phyloP scores from a whole-genome alignment of 768 basidiomycete genomes.

The Tricholoma furcatifolium region DNA sequence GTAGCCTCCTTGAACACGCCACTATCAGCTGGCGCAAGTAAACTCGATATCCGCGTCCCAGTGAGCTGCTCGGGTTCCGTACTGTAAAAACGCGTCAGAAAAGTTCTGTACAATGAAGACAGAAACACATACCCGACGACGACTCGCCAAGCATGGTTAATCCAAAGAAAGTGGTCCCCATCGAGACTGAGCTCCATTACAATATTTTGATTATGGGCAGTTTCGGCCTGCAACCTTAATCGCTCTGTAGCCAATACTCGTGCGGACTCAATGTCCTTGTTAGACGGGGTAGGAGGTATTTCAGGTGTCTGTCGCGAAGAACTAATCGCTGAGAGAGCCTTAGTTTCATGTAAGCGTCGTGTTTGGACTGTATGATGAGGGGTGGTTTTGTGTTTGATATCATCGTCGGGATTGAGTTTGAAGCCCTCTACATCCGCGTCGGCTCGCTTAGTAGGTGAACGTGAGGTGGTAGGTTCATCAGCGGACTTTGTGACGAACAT shows the following conservation, averaged over 20 bases:
- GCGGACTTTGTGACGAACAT: conserved; percentile 92
- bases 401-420: conserved; percentile 53
- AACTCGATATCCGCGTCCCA: conserved; percentile 76
- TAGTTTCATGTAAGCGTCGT: conserved; percentile 51
- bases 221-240: conserved; percentile 86
- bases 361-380: conserved; percentile 50
- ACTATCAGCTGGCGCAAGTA: conserved; percentile 79
- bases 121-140: conserved; percentile 74
- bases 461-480: conserved; percentile 46
- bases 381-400: conserved; percentile 46
- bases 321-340: conserved; percentile 39
- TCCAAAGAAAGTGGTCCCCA: conserved; percentile 93
- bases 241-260: conserved; percentile 88
- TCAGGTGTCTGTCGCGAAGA: conserved; percentile 32
- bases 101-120: conserved; percentile 9
- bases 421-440: conserved; percentile 44
- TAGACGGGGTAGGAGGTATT: conserved; percentile 36
- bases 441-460: conserved; percentile 35
- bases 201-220: conserved; percentile 93
- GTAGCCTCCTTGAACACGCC: conserved; percentile 86
- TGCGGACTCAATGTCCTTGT: conserved; percentile 69
- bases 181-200: conserved; percentile 93
- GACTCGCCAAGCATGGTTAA: conserved; percentile 93
- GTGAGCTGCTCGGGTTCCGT: conserved; percentile 78
- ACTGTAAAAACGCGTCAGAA: conserved; percentile 37